Base-by-base conservation (phyloP, 2,329 filamentous ascomycete species). In the Pseudogymnoascus sp. region DNA sequence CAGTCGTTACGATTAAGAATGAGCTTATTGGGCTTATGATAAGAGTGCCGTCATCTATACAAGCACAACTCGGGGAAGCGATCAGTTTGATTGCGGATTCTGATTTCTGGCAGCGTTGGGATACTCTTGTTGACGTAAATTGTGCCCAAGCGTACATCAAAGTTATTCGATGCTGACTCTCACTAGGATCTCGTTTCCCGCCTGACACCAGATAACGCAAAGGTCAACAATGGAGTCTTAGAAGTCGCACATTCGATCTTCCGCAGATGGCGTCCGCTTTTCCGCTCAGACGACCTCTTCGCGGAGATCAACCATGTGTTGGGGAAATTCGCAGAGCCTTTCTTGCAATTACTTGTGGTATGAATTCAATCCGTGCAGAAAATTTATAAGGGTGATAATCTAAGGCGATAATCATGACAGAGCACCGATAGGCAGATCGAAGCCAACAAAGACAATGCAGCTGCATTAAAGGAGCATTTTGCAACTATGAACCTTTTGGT, bases 171-270 rank as follows among this genome's bases (percentile, higher is more conserved):
- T 63, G 31, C 67, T 69, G 31, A 69, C 62, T 40, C 25, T 40
- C 25, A 67, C 12, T 62, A 89, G 83, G 92, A 99, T 74, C 86
- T 99, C 63, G 92, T 96, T 68, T 90, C 88, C 58, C 87, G 92
- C 58, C 84, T 99, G 65, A 93, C 91, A 2, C 81, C 87, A 10
- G 86, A 88, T 68, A 89, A 97, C 73, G 85, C 88, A 64, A 87
- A 87, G 67, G 82, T 92, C 73, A 99, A 97, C 76, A 90, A 92
- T 70, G 95, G 94, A 67, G 94, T 99, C 15, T 80, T 99, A 64
- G 92, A 96, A 76, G 94, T 99, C 48, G 95, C 95, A 68, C 94
- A 99, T 77, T 97, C 94, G 58, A 97, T 99, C 69, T 99, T 97
- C 78, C 90, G 89, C 73, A 83, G 94, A 74, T 99, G 94, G 94